These are phyloP conservation scores for Fusarium solani-melongenae DNA, from an alignment of 2,329 filamentous ascomycete genomes.

Conservation along the genomic window DNA sequence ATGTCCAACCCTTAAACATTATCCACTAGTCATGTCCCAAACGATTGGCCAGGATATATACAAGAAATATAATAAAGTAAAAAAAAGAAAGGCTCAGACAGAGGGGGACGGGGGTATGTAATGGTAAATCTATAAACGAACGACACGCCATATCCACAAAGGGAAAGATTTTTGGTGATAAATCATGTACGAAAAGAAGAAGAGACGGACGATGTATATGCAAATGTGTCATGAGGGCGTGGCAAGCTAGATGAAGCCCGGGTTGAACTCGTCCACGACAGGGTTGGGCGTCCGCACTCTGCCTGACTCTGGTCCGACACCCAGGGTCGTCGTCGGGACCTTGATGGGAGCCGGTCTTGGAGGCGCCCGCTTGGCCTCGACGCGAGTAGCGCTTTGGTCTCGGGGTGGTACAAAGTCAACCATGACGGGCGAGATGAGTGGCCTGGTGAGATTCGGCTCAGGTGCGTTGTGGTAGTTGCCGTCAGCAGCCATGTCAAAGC, in stretches of 20 bases:
- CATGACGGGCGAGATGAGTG: slow-evolving; percentile 48
- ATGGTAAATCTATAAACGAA: slow-evolving; percentile 32
- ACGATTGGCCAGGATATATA: slow-evolving; percentile 25
- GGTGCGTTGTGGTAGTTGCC: background rate
- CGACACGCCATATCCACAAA: slow-evolving; percentile 24
- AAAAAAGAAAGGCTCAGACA: background rate
- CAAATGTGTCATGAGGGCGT: slow-evolving; percentile 25
- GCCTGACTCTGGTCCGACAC: slow-evolving; percentile 5
- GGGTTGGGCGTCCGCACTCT: slow-evolving; percentile 33
- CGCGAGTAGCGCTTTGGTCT: slow-evolving; percentile 35
- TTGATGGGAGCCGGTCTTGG: slow-evolving; percentile 47
- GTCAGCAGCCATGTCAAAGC: slow-evolving; percentile 45
- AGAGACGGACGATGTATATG: slow-evolving; percentile 11
- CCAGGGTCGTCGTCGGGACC: slow-evolving; percentile 39
- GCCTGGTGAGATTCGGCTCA: slow-evolving; percentile 20
- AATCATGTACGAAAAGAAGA: slow-evolving; percentile 8
- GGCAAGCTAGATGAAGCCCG: slow-evolving; percentile 38
- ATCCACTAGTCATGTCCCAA: slow-evolving; percentile 36
- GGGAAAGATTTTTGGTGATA: background rate
- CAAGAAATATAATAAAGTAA: slow-evolving; percentile 11
- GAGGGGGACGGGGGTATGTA: slow-evolving; percentile 29
- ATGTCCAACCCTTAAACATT: slow-evolving; percentile 36
- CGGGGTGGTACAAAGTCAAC: slow-evolving; percentile 40
- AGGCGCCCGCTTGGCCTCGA: slow-evolving; percentile 49
- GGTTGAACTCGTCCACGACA: slow-evolving; percentile 40